Conservation (phyloP, 2,329 filamentous ascomycete genomes). For the Penicillium sp. region DNA sequence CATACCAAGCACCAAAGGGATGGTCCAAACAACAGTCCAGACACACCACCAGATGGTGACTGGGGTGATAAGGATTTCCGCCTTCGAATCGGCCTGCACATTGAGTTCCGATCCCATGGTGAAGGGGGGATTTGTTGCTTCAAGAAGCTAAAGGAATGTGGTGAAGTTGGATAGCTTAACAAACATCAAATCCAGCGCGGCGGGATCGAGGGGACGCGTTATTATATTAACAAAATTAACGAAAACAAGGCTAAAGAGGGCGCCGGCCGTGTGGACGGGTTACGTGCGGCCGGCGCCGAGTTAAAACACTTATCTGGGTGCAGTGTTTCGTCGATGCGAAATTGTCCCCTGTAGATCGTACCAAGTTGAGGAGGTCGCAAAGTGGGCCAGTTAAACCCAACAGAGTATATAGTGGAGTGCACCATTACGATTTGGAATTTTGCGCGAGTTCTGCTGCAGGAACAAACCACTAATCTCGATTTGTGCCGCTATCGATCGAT, state of each 20-base stretch:
- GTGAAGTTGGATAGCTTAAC: constrained; percentile 22
- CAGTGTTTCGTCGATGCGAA: constrained; percentile 1
- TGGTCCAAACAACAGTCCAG: constrained; percentile 39
- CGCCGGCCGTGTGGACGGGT: background rate
- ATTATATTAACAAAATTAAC: constrained; percentile 4
- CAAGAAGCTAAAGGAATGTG: constrained; percentile 15
- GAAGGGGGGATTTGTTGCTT: constrained; percentile 1
- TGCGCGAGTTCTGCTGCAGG: background rate
- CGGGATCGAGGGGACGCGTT: constrained; percentile 3
- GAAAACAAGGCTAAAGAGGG: background rate
- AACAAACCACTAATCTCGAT: constrained; percentile 6
- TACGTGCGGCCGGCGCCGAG: constrained; percentile 2
- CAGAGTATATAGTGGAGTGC: background rate
- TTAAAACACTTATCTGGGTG: background rate
- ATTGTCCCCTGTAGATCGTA: constrained; percentile 7
- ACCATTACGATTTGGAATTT: constrained; percentile 5
- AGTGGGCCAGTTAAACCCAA: background rate
- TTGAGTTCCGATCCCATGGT: constrained; percentile 38
- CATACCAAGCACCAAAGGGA: constrained; percentile 32
- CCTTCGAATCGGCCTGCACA: constrained; percentile 30
- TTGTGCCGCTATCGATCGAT: constrained; percentile 1
- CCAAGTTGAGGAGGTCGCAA: background rate
- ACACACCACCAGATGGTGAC: constrained; percentile 35
- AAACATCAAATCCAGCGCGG: constrained; percentile 3
- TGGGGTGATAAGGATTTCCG: constrained; percentile 22